Percentiles rank a stretch among this genome's conserved stretches.
Evolutionary conservation across 2,329 filamentous ascomycete species (phyloP).

Genomic region (Volutella citrinella): DNA sequence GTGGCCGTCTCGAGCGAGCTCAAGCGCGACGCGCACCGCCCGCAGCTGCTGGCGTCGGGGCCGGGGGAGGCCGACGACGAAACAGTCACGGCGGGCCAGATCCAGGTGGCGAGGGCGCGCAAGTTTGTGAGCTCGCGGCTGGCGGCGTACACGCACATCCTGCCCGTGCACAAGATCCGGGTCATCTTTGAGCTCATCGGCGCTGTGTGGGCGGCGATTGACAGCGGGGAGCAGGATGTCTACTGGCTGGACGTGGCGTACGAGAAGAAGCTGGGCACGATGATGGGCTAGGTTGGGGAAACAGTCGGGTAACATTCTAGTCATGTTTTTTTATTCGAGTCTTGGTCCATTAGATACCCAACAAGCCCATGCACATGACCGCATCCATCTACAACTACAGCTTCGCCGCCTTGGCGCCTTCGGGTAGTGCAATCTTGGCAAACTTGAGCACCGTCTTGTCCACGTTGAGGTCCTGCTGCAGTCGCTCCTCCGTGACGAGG

Average conservation of each 20-base stretch:
- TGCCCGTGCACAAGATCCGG: constrained; percentile 9
- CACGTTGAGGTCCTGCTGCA: constrained; percentile 1
- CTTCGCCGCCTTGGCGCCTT: constrained; percentile 1
- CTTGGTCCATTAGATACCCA: too few relatives aligned
- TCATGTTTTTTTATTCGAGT: too few relatives aligned
- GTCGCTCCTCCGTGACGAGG: constrained; percentile 9
- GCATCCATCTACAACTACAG: too few relatives aligned
- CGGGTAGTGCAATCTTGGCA: constrained; percentile 3
- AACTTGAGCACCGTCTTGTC: constrained; percentile 9
- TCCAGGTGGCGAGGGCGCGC: constrained; percentile 10
- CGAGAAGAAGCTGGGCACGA: constrained; percentile 12
- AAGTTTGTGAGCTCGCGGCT: constrained; percentile 12
- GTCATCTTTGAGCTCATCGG: constrained; percentile 10
- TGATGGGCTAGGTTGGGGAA: constrained; percentile 17
- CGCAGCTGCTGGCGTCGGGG: not conserved
- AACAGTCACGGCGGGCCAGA: too few relatives aligned
- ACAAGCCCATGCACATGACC: too few relatives aligned
- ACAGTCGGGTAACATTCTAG: too few relatives aligned
- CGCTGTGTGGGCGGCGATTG: constrained; percentile 11
- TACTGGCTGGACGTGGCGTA: constrained; percentile 16
- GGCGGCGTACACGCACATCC: constrained; percentile 9
- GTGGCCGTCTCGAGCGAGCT: constrained; percentile 16
- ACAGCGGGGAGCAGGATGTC: constrained; percentile 12
- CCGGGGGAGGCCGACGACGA: too few relatives aligned
- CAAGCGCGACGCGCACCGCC: not conserved